Conservation (phyloP, 495 filamentous ascomycete genomes). For the Aspergillus leporis region DNA sequence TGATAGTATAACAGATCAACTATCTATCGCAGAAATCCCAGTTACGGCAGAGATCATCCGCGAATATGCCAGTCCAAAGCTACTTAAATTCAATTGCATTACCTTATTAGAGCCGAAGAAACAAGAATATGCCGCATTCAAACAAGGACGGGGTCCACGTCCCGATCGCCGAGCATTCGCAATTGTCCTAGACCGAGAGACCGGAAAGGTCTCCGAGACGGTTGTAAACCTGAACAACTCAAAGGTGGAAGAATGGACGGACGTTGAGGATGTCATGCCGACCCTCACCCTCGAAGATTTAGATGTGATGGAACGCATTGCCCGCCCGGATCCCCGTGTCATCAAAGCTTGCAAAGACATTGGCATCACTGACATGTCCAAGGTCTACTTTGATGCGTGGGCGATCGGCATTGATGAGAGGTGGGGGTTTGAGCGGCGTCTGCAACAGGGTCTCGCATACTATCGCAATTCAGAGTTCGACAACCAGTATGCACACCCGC, state of each 20-base stretch:
- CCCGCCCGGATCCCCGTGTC: slow-evolving; percentile 73
- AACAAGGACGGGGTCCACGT: slow-evolving; percentile 52
- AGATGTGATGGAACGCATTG: slow-evolving; percentile 73
- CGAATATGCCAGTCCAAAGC: slow-evolving; percentile 31
- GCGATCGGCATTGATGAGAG: slow-evolving; percentile 42
- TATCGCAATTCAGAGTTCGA: slow-evolving; percentile 50
- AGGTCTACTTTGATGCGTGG: slow-evolving; percentile 73
- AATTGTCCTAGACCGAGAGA: slow-evolving; percentile 35
- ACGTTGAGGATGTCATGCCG: slow-evolving; percentile 73
- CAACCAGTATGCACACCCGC: slow-evolving; percentile 43
- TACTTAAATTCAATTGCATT: slow-evolving; percentile 79
- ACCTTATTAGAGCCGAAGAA: slow-evolving; percentile 79
- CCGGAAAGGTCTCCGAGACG: slow-evolving; percentile 62
- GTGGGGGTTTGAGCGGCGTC: slow-evolving; percentile 40
- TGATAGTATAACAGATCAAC: background rate
- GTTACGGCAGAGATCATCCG: slow-evolving; percentile 25
- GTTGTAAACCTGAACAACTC: slow-evolving; percentile 71
- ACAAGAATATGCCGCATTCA: slow-evolving; percentile 73
- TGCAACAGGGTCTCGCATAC: slow-evolving; percentile 43
- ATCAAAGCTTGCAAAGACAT: slow-evolving; percentile 83
- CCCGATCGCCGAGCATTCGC: slow-evolving; percentile 34
- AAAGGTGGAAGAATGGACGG: slow-evolving; percentile 70
- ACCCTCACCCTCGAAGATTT: slow-evolving; percentile 87
- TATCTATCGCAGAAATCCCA: background rate
- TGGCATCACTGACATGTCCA: slow-evolving; percentile 84